Evolutionary conservation across 2,329 filamentous ascomycete genomes (phyloP).

Genomic region (Diaporthe eres): DNA sequence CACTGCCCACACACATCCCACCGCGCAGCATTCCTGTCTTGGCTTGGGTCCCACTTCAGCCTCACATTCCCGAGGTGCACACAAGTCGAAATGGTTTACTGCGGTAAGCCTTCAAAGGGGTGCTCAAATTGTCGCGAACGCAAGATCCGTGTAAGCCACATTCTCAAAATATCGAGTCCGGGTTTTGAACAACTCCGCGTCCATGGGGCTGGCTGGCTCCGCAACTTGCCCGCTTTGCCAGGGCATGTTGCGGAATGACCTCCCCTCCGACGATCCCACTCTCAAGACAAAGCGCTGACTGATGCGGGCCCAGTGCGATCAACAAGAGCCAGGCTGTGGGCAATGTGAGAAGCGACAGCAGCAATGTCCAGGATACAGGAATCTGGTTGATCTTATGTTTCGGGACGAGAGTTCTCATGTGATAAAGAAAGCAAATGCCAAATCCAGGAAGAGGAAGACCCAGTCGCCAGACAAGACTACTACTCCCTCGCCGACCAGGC

Average conservation of each 20-base stretch:
- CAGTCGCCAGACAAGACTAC: conserved; percentile 10
- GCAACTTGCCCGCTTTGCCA: conserved; percentile 1
- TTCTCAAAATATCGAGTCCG: conserved; percentile 25
- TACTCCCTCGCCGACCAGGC: conserved; percentile 16
- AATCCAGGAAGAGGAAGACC: conserved; percentile 48
- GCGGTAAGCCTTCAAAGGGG: conserved; percentile 70
- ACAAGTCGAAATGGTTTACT: conserved; percentile 65
- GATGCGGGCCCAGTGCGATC: conserved; percentile 62
- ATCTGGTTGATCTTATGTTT: conserved; percentile 70
- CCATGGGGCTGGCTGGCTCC: background rate
- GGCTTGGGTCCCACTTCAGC: conserved; percentile 20
- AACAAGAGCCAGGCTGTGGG: conserved; percentile 64
- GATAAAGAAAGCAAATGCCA: conserved; percentile 64
- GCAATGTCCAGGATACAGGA: conserved; percentile 68
- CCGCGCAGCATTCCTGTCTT: conserved; percentile 28
- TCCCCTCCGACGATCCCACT: conserved; percentile 2
- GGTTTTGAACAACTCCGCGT: background rate
- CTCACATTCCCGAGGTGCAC: conserved; percentile 14
- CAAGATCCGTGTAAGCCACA: conserved; percentile 66
- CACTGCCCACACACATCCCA: conserved; percentile 12
- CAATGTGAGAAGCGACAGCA: conserved; percentile 68
- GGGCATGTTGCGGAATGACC: background rate
- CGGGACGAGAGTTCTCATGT: conserved; percentile 70
- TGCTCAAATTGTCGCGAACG: conserved; percentile 69
- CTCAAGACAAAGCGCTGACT: conserved; percentile 20